Evolutionary conservation across 2,329 filamentous ascomycete species (phyloP), one percentile per base, ranked within the genome.

Genomic region (Phyllosticta citrichinensis): DNA sequence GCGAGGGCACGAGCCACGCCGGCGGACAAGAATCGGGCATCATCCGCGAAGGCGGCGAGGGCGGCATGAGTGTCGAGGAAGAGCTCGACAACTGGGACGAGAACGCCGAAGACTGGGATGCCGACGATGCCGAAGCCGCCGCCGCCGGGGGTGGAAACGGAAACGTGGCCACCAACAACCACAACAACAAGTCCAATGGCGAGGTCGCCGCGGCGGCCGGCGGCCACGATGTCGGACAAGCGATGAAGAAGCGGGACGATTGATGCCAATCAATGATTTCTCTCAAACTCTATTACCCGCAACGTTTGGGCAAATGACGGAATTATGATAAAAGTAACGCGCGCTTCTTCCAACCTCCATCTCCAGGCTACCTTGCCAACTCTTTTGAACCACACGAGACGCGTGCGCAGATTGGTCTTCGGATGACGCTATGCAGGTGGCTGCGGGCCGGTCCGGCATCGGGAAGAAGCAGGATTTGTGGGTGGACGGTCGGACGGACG

Each of bases 31-130:
- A 89, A 73, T 84, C 82, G 30, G 87, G 87, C 19, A 76, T 90
- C n/a, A 77, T 77, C 57, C 64, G 70, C 69, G 2, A 66, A 70
- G 14, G 69, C 69, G 6, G 73, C 71, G 1, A 62, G 66, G 24
- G 68, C 68, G 51, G 51, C 50, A 27, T 55, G 30, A 74, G 75
- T 20, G 73, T 96, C 20, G 91, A 95, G 66, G 83, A 93, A 62
- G 89, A 95, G 76, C 82, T 96, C 8, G 92, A 96, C 70, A 91
- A 93, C 66, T 96, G 92, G 91, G 91, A 96, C 69, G 92, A 96
- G 76, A 94, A 96, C 73, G 81, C 78, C 1, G 83, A 84, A 62
- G 83, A 86, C 67, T 87, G 84, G 85, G 84, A 87, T 57, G 81
- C 83, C 2, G 83, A 84, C 30, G 83, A 76, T 52, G 71, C 69